Conservation (phyloP, 345 rosid species). For the Populus simonii region DNA sequence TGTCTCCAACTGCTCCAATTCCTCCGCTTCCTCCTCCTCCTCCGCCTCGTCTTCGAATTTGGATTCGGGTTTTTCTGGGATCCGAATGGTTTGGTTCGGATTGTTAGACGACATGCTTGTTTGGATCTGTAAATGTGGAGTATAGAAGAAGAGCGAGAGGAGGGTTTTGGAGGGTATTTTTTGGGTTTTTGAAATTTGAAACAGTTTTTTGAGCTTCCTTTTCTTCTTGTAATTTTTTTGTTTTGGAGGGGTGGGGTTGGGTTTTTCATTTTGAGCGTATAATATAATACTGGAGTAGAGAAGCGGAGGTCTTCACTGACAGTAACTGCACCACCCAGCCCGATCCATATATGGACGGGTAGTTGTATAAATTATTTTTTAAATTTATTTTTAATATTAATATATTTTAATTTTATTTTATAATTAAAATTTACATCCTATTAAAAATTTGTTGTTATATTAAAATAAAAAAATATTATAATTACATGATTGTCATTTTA, state of each 20-base stretch:
- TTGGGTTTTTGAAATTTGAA: slow-evolving; percentile 19
- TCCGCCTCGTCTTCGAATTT: slow-evolving; percentile 10
- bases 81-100: background rate
- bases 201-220: background rate
- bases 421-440: no score
- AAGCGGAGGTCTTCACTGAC: background rate
- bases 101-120: slow-evolving; percentile 18
- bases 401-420: no score
- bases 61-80: slow-evolving; percentile 7
- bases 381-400: no score
- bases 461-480: no score
- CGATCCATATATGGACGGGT: no score
- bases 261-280: background rate
- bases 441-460: no score
- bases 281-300: background rate
- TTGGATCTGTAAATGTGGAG: slow-evolving; percentile 15
- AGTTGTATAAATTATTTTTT: no score
- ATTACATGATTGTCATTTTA: no score
- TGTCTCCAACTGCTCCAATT: slow-evolving; percentile 52
- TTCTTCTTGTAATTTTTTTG: background rate
- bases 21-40: slow-evolving; percentile 23
- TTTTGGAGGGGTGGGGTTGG: background rate
- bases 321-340: background rate
- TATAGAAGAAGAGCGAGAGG: background rate
- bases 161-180: slow-evolving; percentile 17